Evolutionary conservation across 2,329 filamentous ascomycete species (phyloP), one percentile per base, ranked within the genome.

Genomic region (Periconia sp.): DNA sequence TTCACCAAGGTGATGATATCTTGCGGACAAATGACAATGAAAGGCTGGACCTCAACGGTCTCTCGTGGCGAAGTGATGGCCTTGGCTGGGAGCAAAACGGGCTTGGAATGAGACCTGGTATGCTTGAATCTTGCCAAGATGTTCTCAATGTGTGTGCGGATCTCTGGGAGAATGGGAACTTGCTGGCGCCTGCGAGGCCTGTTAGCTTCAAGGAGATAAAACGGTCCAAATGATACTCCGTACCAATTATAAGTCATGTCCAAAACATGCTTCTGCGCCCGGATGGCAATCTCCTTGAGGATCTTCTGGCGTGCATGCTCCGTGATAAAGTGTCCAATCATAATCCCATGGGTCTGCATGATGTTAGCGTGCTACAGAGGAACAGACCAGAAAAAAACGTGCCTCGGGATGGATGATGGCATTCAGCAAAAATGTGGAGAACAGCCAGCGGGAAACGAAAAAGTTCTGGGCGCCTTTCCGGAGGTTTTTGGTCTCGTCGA

Each of bases 311-410:
- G 84, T 29, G 90, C 91, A 70, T 92, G 90, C 56, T 95, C 89
- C 36, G 88, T 92, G 59, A 97, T 90, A 72, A 96, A 89, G 68
- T 95, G 92, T 59, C 95, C 89, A 43, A 89, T 82, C 76, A 97
- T 86, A 50, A 84, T 75, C 35, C 79, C 79, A 46, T 81, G 76
- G 13, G 76, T 77, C 81, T 85, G 56, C 34, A 13, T 5, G 15
- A 38, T 31, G 63, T 74, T 53, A 74, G 73, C 53, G 66, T 48
- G n/a, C 16, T 43, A 21, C 21, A 22, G 25, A 21, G 17, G 36
- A 16, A 38, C 44, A 48, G 36, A 15, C 16, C 32, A 12, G 33
- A 32, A 43, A 33, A 43, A 17, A 12, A 61, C 57, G 53, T 78
- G 84, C 91, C 79, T 99, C 94, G 9, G 94, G 94, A 61, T 94